phyloP scores from a whole-genome alignment of 495 filamentous ascomycete species.

The Astrocystis sublimbata region DNA sequence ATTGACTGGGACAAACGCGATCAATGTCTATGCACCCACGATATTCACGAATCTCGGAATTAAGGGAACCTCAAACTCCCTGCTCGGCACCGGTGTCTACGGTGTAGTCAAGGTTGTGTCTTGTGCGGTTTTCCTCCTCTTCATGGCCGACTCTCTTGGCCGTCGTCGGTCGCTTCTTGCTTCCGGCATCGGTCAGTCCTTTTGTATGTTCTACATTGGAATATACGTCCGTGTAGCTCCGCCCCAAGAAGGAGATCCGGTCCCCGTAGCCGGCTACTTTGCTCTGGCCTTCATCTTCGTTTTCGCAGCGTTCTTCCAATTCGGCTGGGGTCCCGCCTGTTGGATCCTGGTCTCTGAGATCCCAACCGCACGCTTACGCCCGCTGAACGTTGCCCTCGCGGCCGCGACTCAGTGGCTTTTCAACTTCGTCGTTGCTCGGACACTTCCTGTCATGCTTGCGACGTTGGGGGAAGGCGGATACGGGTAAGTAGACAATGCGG shows the following conservation, averaged over 20 bases:
- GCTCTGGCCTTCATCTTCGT: slow-evolving; percentile 72
- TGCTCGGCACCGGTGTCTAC: slow-evolving; percentile 66
- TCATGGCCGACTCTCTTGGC: slow-evolving; percentile 71
- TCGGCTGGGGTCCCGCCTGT: slow-evolving; percentile 77
- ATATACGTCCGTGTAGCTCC: slow-evolving; percentile 74
- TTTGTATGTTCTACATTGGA: slow-evolving; percentile 79
- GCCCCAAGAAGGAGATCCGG: slow-evolving; percentile 47
- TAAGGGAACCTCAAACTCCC: slow-evolving; percentile 46
- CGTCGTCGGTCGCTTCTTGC: slow-evolving; percentile 70
- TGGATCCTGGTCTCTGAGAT: slow-evolving; percentile 80
- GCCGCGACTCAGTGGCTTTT: slow-evolving; percentile 72
- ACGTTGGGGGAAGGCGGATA: slow-evolving; percentile 65
- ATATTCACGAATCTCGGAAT: slow-evolving; percentile 68
- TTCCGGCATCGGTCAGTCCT: slow-evolving; percentile 68
- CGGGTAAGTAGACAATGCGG: slow-evolving; percentile 31
- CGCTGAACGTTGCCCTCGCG: slow-evolving; percentile 68
- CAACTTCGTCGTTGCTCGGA: slow-evolving; percentile 68
- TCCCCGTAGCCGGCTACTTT: slow-evolving; percentile 55
- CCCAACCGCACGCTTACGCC: slow-evolving; percentile 68
- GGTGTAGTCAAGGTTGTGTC: slow-evolving; percentile 61
- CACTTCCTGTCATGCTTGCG: slow-evolving; percentile 64
- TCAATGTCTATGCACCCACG: slow-evolving; percentile 71
- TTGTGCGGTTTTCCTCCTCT: slow-evolving; percentile 63
- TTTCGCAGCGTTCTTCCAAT: slow-evolving; percentile 75
- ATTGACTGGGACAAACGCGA: slow-evolving; percentile 64